A percentile compares a stretch with the other conserved stretches of the same genome.
Evolutionary conservation across 345 rosid genomes (phyloP).

Genomic region (Hibiscus tridactylites): DNA sequence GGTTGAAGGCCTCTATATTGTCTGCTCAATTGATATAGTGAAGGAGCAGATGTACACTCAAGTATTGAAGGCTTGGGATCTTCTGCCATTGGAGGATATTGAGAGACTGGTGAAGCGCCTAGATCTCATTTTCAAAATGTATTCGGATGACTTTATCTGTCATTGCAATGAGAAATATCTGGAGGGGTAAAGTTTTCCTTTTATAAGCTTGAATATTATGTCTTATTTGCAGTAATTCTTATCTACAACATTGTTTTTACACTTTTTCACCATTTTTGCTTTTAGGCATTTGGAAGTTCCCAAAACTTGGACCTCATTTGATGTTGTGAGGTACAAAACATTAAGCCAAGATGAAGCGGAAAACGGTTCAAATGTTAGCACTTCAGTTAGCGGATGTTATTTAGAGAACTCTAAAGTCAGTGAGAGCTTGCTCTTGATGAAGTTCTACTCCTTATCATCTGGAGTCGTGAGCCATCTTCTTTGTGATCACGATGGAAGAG

Average conservation of each 20-base stretch:
- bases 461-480: slow-evolving; percentile 31
- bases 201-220: not conserved
- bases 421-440: slow-evolving; percentile 44
- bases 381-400: slow-evolving; percentile 14
- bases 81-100: slow-evolving; percentile 36
- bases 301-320: slow-evolving; percentile 28
- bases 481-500: slow-evolving; percentile 25
- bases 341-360: slow-evolving; percentile 12
- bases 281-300: slow-evolving; percentile 45
- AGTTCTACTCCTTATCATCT: slow-evolving; percentile 41
- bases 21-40: slow-evolving; percentile 38
- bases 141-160: slow-evolving; percentile 30
- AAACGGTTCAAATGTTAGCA: slow-evolving; percentile 1
- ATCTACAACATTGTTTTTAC: not conserved
- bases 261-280: not conserved
- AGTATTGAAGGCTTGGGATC: slow-evolving; percentile 50
- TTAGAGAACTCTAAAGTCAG: slow-evolving; percentile 37
- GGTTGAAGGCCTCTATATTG: slow-evolving; percentile 25
- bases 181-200: slow-evolving; percentile 33
- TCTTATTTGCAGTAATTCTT: not conserved
- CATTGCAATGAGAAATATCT: slow-evolving; percentile 37
- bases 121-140: slow-evolving; percentile 27
- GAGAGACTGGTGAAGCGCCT: slow-evolving; percentile 33
- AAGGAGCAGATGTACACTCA: slow-evolving; percentile 28
- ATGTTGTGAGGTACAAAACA: slow-evolving; percentile 19